Conservation (phyloP, 495 filamentous ascomycete species). For the Hypoxylon lienhwacheense region DNA sequence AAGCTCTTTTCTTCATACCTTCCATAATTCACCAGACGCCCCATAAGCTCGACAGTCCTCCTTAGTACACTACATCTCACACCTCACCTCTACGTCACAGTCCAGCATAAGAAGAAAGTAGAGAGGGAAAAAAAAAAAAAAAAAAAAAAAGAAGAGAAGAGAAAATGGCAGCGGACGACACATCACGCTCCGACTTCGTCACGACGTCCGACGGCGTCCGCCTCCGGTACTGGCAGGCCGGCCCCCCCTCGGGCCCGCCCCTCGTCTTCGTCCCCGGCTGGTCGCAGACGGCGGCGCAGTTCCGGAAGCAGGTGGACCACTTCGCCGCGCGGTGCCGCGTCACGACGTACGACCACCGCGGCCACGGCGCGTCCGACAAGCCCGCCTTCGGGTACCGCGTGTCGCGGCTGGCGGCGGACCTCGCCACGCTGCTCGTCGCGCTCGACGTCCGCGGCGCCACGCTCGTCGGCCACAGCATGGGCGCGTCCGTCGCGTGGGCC, state of each 20-base stretch:
- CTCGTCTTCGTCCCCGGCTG: constrained; percentile 32
- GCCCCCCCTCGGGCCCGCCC: constrained; percentile 12
- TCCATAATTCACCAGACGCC: too few species aligned
- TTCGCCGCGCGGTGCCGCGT: constrained; percentile 22
- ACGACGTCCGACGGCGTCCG: constrained; percentile 25
- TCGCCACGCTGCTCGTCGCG: constrained; percentile 11
- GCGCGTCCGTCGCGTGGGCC: constrained; percentile 20
- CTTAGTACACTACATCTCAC: too few species aligned
- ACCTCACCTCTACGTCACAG: background rate
- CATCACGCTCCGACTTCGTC: constrained; percentile 8
- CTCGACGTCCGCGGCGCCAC: constrained; percentile 21
- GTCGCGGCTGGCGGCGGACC: constrained; percentile 22
- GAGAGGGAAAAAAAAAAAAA: too few species aligned
- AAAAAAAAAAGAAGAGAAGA: too few species aligned
- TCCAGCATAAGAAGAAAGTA: too few species aligned
- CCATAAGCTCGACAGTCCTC: too few species aligned
- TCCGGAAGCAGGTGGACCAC: constrained; percentile 25
- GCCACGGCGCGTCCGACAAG: constrained; percentile 35
- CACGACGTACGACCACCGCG: constrained; percentile 33
- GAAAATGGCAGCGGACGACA: constrained; percentile 5
- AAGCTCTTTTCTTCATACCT: too few species aligned
- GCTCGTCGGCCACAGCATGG: constrained; percentile 29
- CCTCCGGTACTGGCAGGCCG: constrained; percentile 23
- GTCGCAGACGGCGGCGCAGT: constrained; percentile 29
- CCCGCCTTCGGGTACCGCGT: constrained; percentile 28